These are phyloP conservation scores for Vitis amurensis DNA, from an alignment of 164 flowering plant genomes.

Conservation along the genomic window DNA sequence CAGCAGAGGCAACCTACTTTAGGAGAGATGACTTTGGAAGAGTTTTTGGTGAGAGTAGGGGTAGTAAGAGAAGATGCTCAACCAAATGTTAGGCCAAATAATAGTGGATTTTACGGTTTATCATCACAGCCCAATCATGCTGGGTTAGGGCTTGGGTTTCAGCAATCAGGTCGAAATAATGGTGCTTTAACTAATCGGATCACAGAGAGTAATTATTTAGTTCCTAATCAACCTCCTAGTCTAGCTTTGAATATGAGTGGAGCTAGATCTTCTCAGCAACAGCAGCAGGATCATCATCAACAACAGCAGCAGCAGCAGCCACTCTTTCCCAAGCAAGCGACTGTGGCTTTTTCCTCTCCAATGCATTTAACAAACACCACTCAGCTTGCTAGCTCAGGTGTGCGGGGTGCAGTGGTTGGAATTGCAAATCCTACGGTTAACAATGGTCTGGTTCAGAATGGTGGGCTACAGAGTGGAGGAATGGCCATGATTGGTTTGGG, in stretches of 20 bases:
- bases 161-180: slow-evolving; percentile 20
- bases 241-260: slow-evolving; percentile 23
- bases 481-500: slow-evolving; percentile 29
- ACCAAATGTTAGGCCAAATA: slow-evolving; percentile 22
- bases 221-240: slow-evolving; percentile 17
- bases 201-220: slow-evolving; percentile 5
- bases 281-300: slow-evolving; percentile 20
- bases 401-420: slow-evolving; percentile 25
- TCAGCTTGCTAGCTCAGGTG: slow-evolving; percentile 25
- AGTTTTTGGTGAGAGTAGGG: slow-evolving; percentile 62
- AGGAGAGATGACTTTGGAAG: slow-evolving; percentile 68
- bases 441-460: slow-evolving; percentile 21
- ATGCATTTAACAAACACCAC: slow-evolving; percentile 19
- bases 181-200: slow-evolving; percentile 17
- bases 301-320: slow-evolving; percentile 39
- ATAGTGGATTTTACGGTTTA: slow-evolving; percentile 33
- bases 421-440: slow-evolving; percentile 19
- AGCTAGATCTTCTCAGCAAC: slow-evolving; percentile 22
- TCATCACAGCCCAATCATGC: slow-evolving; percentile 10
- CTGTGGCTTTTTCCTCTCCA: slow-evolving; percentile 37
- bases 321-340: slow-evolving; percentile 46
- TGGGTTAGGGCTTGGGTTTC: slow-evolving; percentile 34
- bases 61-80: slow-evolving; percentile 56
- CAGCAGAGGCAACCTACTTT: slow-evolving; percentile 51
- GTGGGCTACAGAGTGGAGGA: slow-evolving; percentile 21